Evolutionary conservation across 306 rosid genomes (phyloP).

Genomic region (Oemleria cerasiformis): DNA sequence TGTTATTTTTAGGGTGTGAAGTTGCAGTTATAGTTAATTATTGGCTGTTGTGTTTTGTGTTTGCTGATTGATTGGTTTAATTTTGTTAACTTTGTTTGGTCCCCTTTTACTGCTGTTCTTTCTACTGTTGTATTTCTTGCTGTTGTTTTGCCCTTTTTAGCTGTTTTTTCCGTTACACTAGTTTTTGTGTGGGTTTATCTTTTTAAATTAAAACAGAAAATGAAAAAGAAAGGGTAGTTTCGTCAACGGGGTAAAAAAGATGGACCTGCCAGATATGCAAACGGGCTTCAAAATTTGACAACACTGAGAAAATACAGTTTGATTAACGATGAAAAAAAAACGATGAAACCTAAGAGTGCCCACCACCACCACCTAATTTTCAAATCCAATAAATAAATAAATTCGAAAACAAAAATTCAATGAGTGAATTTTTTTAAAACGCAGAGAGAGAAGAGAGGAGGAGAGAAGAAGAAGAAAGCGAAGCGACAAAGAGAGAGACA

Average conservation of each 20-base stretch:
- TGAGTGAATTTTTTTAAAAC: not conserved
- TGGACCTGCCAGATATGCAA: slow-evolving; percentile 31
- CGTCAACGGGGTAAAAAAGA: slow-evolving; percentile 14
- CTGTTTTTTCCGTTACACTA: not conserved
- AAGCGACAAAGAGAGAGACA: not conserved
- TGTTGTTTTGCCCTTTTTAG: not conserved
- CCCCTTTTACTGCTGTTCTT: not conserved
- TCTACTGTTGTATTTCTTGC: not conserved
- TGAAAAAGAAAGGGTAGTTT: not conserved
- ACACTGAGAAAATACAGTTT: slow-evolving; percentile 14
- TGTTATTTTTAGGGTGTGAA: not conserved
- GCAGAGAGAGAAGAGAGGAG: slow-evolving; percentile 4
- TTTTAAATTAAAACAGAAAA: not conserved
- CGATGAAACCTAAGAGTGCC: not conserved
- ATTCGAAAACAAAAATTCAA: not conserved
- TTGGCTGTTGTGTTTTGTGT: not conserved
- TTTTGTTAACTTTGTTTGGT: not conserved
- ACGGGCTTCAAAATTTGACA: not conserved
- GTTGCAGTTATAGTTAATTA: not conserved
- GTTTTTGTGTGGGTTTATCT: not conserved
- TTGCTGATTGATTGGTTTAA: not conserved
- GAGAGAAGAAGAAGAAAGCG: slow-evolving; percentile 27
- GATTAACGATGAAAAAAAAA: slow-evolving; percentile 39
- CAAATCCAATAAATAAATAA: not conserved
- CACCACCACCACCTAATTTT: not conserved